These are phyloP conservation scores for Psilocybe cubensis DNA, from an alignment of 768 basidiomycete species.

Conservation along the genomic window DNA sequence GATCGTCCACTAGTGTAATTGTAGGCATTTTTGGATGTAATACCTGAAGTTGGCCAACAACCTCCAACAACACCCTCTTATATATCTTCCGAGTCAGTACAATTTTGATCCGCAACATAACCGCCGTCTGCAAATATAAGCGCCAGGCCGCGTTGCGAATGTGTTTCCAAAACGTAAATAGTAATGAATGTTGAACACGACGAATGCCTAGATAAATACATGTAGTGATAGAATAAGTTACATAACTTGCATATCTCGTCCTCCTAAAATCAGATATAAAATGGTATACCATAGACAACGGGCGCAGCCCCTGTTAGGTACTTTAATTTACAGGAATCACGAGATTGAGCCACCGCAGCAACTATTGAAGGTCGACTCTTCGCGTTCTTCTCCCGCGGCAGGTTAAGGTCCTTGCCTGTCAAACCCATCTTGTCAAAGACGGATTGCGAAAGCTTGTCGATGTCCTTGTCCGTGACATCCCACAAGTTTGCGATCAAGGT, in stretches of 20 bases:
- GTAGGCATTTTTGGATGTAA: neutral
- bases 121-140: too few species aligned
- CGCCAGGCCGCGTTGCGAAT: too few species aligned
- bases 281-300: slow-evolving; percentile 95
- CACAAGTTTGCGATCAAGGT: slow-evolving; percentile 93
- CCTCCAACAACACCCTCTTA: too few species aligned
- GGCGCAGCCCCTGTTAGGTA: slow-evolving; percentile 96
- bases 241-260: slow-evolving; percentile 7
- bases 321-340: slow-evolving; percentile 85
- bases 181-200: too few species aligned
- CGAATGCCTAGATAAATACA: too few species aligned
- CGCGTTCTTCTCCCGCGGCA: slow-evolving; percentile 18
- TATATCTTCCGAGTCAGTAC: too few species aligned
- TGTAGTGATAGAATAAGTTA: slow-evolving; percentile 2
- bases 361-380: slow-evolving; percentile 52
- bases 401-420: slow-evolving; percentile 30
- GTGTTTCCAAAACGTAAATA: too few species aligned
- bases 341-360: slow-evolving; percentile 76
- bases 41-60: too few species aligned
- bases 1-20: slow-evolving; percentile 19
- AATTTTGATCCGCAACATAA: too few species aligned
- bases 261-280: slow-evolving; percentile 56
- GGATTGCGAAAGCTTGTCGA: slow-evolving; percentile 87
- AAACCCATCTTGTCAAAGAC: slow-evolving; percentile 79
- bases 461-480: slow-evolving; percentile 98